Base-by-base conservation (phyloP, 352 stramenopile species). In the Thalassiosira exigua region DNA sequence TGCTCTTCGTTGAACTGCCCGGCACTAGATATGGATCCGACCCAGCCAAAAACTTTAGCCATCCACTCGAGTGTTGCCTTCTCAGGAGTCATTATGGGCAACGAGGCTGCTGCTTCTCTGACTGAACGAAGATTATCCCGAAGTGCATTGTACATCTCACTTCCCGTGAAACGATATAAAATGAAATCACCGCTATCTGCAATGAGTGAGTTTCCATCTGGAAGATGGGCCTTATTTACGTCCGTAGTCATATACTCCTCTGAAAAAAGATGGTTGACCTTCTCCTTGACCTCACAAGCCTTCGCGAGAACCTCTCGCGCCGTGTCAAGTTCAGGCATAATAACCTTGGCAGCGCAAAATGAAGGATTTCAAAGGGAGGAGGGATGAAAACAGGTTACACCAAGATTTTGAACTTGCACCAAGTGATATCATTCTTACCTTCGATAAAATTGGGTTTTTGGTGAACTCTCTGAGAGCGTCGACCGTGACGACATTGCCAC, bases 11-110 rank as follows among this genome's bases (percentile, higher is more conserved):
- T 52, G 14, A 44, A 85, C 69, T 27, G 71, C 53, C 30, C 78
- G 1, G 57, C 69, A 66, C 69, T 39, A 44, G 69, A 52, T 29
- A 93, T 39, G 5, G 65, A 58, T 24, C 88, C 74, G 26, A 93
- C 85, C 87, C 87, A 93, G 30, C 65, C n/a, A 39, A 89, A 80
- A 0, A 86, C 66, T 27, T 67, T 69, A 22, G 61, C 26, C 21
- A 93, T 88, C 85, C 85, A 91, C 19, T 87, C 61, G 64, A 90
- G 86, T 0, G 80, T 75, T 41, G 75, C 73, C 59, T 90, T 93
- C 50, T 88, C 85, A 22, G 68, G 50, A 24, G 87, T 93, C 22
- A 70, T 68, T 9, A 88, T 70, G 48, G 72, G 65, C 53, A 93
- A 81, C 42, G 85, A 24, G 48, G 69, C 44, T 51, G 80, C 71